These are phyloP conservation scores for Prunus mira DNA, from an alignment of 306 rosid genomes.

Conservation along the genomic window DNA sequence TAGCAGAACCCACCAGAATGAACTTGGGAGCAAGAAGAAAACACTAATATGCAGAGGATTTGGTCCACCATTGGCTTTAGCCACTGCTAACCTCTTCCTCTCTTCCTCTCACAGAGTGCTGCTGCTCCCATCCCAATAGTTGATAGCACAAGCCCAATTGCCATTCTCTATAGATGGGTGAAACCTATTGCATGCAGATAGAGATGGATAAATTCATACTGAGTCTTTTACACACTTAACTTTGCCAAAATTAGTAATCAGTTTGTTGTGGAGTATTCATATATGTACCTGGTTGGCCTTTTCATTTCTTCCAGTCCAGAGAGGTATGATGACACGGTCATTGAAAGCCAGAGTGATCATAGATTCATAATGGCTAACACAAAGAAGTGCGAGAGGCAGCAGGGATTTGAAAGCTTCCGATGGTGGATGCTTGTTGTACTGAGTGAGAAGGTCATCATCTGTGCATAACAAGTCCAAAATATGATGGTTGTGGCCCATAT, in stretches of 20 bases:
- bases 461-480: constrained; percentile 88
- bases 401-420: constrained; percentile 62
- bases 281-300: constrained; percentile 65
- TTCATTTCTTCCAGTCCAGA: constrained; percentile 77
- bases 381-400: constrained; percentile 79
- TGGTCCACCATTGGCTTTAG: constrained; percentile 27
- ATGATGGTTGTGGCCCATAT: constrained; percentile 73
- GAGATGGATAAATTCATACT: constrained; percentile 14
- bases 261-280: too few relatives aligned
- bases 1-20: constrained; percentile 77
- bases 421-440: constrained; percentile 82
- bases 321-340: constrained; percentile 82
- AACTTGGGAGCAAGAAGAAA: constrained; percentile 70
- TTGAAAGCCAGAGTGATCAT: constrained; percentile 60
- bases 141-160: constrained; percentile 61
- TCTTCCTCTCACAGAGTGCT: constrained; percentile 43
- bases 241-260: too few relatives aligned
- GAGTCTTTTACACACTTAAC: too few relatives aligned
- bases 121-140: constrained; percentile 62
- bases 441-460: constrained; percentile 69
- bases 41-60: constrained; percentile 65
- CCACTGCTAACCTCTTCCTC: constrained; percentile 54
- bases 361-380: constrained; percentile 50
- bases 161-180: constrained; percentile 65
- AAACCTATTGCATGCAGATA: constrained; percentile 45